Evolutionary conservation across 371 early-diverging fungal species (phyloP).

Genomic region (Rhizopus stolonifer): DNA sequence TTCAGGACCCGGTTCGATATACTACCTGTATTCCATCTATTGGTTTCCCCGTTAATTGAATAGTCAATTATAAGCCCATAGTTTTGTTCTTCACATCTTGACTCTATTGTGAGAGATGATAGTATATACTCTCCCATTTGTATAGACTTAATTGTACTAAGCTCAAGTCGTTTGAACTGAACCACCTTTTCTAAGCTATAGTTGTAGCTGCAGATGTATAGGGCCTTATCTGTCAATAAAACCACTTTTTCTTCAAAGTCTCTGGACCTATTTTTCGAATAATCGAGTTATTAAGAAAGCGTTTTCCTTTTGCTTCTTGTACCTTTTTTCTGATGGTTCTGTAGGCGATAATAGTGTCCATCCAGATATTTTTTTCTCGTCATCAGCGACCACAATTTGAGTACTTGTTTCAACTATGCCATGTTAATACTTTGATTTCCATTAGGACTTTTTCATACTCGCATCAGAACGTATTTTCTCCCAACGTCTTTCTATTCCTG

Average conservation of each 20-base stretch:
- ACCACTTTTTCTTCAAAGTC: conserved; percentile 73
- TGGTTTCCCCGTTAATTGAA: conserved; percentile 48
- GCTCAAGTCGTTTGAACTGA: conserved; percentile 61
- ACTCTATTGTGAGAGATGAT: conserved; percentile 42
- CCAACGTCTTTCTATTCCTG: conserved; percentile 53
- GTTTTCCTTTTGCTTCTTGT: neutral
- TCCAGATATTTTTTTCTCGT: conserved; percentile 53
- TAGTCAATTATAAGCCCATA: conserved; percentile 60
- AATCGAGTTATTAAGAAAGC: neutral
- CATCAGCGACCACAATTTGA: conserved; percentile 62
- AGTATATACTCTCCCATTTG: conserved; percentile 63
- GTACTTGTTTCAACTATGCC: conserved; percentile 58
- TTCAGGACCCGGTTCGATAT: conserved; percentile 48
- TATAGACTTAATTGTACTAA: conserved; percentile 56
- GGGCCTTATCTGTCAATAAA: conserved; percentile 62
- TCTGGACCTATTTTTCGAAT: conserved; percentile 17
- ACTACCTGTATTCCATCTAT: conserved; percentile 61
- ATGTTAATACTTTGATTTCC: too few relatives aligned
- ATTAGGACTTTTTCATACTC: too few relatives aligned
- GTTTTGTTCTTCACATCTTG: conserved; percentile 49
- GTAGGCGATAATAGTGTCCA: conserved; percentile 66
- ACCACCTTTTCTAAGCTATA: conserved; percentile 72
- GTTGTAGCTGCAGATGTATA: conserved; percentile 75
- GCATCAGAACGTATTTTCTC: conserved; percentile 51
- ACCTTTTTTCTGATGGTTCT: conserved; percentile 11